Base-by-base conservation (phyloP, 164 flowering plant species). In the Vitis labrusca region DNA sequence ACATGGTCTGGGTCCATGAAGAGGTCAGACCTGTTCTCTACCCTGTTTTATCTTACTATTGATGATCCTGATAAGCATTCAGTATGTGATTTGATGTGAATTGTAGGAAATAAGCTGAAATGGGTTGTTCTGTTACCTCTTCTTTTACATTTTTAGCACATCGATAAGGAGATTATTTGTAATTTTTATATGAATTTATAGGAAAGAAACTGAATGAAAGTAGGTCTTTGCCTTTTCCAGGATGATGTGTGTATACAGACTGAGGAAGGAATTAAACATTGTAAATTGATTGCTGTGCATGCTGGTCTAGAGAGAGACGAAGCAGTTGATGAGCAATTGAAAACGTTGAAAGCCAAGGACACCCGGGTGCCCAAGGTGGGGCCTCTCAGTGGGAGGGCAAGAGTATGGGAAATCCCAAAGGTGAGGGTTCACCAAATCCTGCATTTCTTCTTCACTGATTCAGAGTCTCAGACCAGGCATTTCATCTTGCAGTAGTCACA, bases 1-100 rank as follows among this genome's bases (percentile, higher is more conserved):
- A 89, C 75, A 61, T 95, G 84, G 94, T 85, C 67, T 95, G 98
- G 99, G 86, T 94, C 30, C 97, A 94, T 74, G 99, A 91, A 82
- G 99, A 92, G 96, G 98, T 91, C 44, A 74, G 75, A 8, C 32
- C 44, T 64, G 9, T 44, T 27, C 59, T 9, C 1, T 67, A 23
- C 27, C 27, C 15, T 53, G 13, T 70, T 58, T 48, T 52, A 48
- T 29, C 27, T 3, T 16, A 11, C 15, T 10, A 17, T 59, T 10
- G 27, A 16, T 37, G 7, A 37, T 37, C 44, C 44, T 37, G 44
- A 37, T 37, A 37, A 37, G 44, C 44, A 37, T 37, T 37, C 7
- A 0, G 44, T 37, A 37, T 5, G 44, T 37, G 44, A 37, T 3
- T 37, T 37, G 44, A 37, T 37, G 44, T 37, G 44, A 37, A 37